phyloP scores from a whole-genome alignment of 129 eudicot genomes.

The Flaveria bidentis region DNA sequence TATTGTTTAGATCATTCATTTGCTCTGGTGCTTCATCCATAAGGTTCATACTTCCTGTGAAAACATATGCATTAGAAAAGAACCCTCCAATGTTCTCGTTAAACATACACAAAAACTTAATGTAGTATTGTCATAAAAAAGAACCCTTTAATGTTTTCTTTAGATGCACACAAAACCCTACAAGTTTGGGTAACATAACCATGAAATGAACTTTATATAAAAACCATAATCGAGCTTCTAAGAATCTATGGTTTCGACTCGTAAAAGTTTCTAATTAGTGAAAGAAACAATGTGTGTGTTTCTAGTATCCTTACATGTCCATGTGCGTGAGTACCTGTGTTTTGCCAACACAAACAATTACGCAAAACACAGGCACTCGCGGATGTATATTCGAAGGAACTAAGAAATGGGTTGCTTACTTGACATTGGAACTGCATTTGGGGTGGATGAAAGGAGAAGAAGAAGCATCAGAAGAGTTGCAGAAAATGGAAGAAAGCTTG shows the following conservation, averaged over 20 bases:
- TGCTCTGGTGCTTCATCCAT: constrained; percentile 37
- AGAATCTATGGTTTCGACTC: not conserved
- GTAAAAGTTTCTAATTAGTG: too few relatives aligned
- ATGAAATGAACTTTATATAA: too few relatives aligned
- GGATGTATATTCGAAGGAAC: not conserved
- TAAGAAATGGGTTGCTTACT: constrained; percentile 41
- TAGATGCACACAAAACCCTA: not conserved
- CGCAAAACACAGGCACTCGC: not conserved
- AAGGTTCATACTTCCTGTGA: constrained; percentile 50
- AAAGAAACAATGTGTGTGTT: too few relatives aligned
- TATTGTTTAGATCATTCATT: constrained; percentile 16
- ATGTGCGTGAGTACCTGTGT: not conserved
- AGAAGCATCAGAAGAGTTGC: constrained; percentile 38
- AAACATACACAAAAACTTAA: not conserved
- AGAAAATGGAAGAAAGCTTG: constrained; percentile 30
- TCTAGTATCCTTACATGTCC: too few relatives aligned
- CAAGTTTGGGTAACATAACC: too few relatives aligned
- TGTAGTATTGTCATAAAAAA: not conserved
- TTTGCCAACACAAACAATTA: not conserved
- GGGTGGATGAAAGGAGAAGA: constrained; percentile 37
- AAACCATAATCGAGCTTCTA: not conserved
- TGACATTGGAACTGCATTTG: constrained; percentile 57
- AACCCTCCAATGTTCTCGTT: not conserved
- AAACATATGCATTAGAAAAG: not conserved
- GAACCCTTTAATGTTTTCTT: not conserved